These are phyloP conservation scores for Panicum virgatum DNA, from an alignment of 202 grass and related monocot species.

Conservation along the genomic window DNA sequence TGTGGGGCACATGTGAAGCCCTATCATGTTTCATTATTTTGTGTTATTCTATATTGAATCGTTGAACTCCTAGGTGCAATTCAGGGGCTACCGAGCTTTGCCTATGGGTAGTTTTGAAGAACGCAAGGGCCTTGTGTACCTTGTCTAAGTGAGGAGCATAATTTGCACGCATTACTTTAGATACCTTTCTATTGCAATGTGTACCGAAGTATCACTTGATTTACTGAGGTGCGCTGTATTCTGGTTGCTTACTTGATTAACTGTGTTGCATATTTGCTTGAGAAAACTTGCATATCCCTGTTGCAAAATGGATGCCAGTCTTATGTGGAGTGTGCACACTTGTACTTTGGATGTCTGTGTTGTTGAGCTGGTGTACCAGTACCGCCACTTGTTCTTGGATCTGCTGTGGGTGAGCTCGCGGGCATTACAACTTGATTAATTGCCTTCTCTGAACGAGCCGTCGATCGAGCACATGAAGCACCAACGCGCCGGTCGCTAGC, in stretches of 20 bases:
- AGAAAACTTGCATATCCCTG: neutral
- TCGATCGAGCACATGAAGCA: too few species aligned
- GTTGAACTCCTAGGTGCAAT: neutral
- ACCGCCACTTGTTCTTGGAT: too few species aligned
- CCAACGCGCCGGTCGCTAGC: too few species aligned
- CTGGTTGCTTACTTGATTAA: neutral
- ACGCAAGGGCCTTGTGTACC: neutral
- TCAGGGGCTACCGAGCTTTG: neutral
- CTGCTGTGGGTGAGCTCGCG: too few species aligned
- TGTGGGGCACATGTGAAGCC: slow-evolving; percentile 34
- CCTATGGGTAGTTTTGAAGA: neutral
- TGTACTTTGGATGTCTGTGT: too few species aligned
- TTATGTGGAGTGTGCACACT: too few species aligned
- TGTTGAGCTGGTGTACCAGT: too few species aligned
- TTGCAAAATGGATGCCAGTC: neutral
- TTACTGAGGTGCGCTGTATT: neutral
- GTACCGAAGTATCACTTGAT: neutral
- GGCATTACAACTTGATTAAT: too few species aligned
- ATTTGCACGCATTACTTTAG: neutral
- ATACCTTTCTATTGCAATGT: slow-evolving; percentile 10
- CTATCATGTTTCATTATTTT: neutral
- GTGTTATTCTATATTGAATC: neutral
- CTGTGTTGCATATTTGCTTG: neutral
- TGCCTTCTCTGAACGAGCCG: too few species aligned
- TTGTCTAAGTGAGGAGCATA: neutral